phyloP scores from a whole-genome alignment of 2,329 filamentous ascomycete species.

The Talaromyces sp. region DNA sequence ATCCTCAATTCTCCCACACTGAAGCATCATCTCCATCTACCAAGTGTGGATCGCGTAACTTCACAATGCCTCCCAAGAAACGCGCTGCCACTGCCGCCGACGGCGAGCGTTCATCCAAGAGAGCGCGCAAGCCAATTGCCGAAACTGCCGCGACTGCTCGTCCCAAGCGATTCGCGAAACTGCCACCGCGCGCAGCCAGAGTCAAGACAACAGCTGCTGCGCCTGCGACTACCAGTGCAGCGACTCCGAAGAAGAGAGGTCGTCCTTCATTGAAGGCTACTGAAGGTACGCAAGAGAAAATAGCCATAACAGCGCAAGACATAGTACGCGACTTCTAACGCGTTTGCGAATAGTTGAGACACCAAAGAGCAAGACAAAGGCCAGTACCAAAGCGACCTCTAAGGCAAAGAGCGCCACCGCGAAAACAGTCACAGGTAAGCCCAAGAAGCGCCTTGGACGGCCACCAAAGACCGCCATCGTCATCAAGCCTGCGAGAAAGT shows the following conservation, averaged over 20 bases:
- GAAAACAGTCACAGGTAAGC: slow-evolving; percentile 9
- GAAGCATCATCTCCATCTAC: background rate
- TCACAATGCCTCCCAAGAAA: slow-evolving; percentile 17
- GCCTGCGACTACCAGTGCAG: background rate
- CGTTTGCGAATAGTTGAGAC: background rate
- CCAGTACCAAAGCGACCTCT: background rate
- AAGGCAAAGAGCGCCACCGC: background rate
- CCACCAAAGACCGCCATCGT: slow-evolving; percentile 4
- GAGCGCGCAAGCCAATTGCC: slow-evolving; percentile 12
- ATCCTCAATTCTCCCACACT: background rate
- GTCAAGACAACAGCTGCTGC: slow-evolving; percentile 2
- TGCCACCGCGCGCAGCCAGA: slow-evolving; percentile 9
- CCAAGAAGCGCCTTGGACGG: slow-evolving; percentile 7
- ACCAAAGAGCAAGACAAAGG: background rate
- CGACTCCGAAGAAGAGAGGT: slow-evolving; percentile 9
- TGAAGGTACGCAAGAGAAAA: slow-evolving; percentile 1
- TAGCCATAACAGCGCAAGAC: background rate
- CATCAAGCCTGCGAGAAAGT: slow-evolving; percentile 20
- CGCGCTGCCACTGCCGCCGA: slow-evolving; percentile 22
- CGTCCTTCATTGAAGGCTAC: slow-evolving; percentile 5
- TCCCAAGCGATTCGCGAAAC: slow-evolving; percentile 1
- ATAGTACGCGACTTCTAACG: background rate
- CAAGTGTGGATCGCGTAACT: background rate
- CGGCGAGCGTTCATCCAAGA: slow-evolving; percentile 19
- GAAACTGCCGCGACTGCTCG: slow-evolving; percentile 9